A percentile compares a stretch with the other conserved stretches of the same genome.
Evolutionary conservation across 352 stramenopile genomes (phyloP).

Genomic region (Aphanomyces euteiches): DNA sequence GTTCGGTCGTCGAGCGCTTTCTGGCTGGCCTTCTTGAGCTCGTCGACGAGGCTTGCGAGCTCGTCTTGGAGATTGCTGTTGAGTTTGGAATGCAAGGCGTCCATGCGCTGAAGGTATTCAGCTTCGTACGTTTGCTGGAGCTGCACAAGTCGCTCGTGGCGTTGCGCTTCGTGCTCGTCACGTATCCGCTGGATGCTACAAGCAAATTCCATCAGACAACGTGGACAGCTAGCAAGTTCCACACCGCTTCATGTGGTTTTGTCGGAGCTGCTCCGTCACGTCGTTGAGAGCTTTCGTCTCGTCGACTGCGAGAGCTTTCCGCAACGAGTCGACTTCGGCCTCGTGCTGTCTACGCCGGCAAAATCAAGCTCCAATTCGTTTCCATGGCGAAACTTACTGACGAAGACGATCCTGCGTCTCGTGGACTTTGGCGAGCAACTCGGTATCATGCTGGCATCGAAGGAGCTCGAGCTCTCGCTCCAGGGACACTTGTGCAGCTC

Average conservation of each 20-base stretch:
- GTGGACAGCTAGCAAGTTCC: background rate
- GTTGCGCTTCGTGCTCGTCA: background rate
- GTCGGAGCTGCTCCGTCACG: background rate
- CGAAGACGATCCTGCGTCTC: background rate
- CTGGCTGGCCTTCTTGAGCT: too few species aligned
- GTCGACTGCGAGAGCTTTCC: background rate
- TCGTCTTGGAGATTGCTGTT: background rate
- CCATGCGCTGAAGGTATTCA: conserved; percentile 12
- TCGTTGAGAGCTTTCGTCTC: conserved; percentile 20
- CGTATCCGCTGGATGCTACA: conserved; percentile 15
- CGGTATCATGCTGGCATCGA: background rate
- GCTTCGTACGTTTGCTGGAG: conserved; percentile 19
- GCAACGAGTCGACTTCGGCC: background rate
- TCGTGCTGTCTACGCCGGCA: conserved; percentile 2
- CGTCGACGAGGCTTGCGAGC: background rate
- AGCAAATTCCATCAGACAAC: background rate
- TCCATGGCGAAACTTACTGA: background rate
- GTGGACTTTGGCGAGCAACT: background rate
- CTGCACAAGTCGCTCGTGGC: conserved; percentile 2
- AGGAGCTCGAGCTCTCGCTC: background rate
- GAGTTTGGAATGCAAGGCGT: background rate
- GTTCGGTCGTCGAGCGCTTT: background rate
- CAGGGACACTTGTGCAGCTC: background rate
- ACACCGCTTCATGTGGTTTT: conserved; percentile 12
- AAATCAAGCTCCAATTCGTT: background rate